These are phyloP conservation scores for Paraglomus occultum DNA, from an alignment of 192 early-diverging fungal species.

Conservation along the genomic window DNA sequence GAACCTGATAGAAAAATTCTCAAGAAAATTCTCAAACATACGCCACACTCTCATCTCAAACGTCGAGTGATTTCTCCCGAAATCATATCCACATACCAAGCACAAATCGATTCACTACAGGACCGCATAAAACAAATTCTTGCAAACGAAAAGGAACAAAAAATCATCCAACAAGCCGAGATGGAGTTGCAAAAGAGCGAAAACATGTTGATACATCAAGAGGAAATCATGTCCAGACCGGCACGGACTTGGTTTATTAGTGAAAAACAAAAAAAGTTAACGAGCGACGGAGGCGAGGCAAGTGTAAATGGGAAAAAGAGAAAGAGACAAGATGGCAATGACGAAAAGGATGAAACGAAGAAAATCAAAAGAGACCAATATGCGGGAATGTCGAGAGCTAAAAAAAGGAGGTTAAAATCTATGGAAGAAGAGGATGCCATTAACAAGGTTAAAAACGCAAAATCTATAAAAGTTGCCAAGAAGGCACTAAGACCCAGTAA, in stretches of 20 bases:
- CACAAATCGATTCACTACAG: constrained; percentile 64
- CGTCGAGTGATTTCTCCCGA: constrained; percentile 84
- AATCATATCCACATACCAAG: constrained; percentile 75
- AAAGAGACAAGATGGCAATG: constrained; percentile 35
- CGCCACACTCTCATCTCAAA: constrained; percentile 72
- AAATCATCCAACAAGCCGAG: constrained; percentile 76
- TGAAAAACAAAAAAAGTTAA: constrained; percentile 65
- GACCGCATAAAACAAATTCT: constrained; percentile 67
- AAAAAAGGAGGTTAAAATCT: constrained; percentile 45
- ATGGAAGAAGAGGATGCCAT: constrained; percentile 46
- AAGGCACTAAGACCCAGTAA: constrained; percentile 42
- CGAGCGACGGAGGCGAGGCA: constrained; percentile 46
- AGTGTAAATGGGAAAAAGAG: not conserved
- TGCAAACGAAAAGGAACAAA: constrained; percentile 77
- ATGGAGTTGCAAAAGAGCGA: constrained; percentile 86
- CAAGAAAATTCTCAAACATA: constrained; percentile 88
- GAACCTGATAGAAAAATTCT: constrained; percentile 93
- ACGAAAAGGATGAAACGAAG: constrained; percentile 34
- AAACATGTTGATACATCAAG: constrained; percentile 79
- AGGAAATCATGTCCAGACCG: constrained; percentile 88
- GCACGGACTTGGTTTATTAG: constrained; percentile 95
- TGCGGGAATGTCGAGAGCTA: constrained; percentile 48
- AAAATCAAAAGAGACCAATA: constrained; percentile 47
- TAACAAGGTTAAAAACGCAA: constrained; percentile 38
- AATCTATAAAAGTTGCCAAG: constrained; percentile 51